These are phyloP conservation scores for Scheffersomyces coipomensis DNA, from an alignment of 805 yeast genomes.

Conservation along the genomic window DNA sequence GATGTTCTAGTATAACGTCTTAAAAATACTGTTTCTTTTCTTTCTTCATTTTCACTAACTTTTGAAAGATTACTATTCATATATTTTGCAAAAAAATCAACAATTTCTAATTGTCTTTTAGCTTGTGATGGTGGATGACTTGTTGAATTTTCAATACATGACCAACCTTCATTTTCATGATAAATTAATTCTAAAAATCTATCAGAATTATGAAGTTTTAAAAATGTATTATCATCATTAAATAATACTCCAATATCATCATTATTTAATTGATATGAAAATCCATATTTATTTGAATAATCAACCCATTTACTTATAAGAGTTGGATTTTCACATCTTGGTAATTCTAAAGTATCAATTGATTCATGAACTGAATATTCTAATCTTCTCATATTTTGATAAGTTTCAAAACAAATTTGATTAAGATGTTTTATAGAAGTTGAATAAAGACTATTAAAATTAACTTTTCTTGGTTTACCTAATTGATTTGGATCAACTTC, in stretches of 20 bases:
- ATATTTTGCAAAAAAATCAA: constrained; percentile 84
- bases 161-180: constrained; percentile 46
- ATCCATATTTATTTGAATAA: constrained; percentile 92
- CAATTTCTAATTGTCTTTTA: constrained; percentile 75
- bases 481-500: constrained; percentile 50
- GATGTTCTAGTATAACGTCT: constrained; percentile 80
- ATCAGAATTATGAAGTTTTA: constrained; percentile 63
- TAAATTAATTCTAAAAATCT: constrained; percentile 61
- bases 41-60: constrained; percentile 63
- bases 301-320: constrained; percentile 97
- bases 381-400: constrained; percentile 40
- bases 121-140: constrained; percentile 47
- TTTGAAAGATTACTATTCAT: constrained; percentile 89
- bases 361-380: constrained; percentile 35
- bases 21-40: constrained; percentile 69
- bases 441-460: constrained; percentile 37
- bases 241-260: constrained; percentile 90
- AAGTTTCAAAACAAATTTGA: constrained; percentile 34
- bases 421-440: constrained; percentile 39
- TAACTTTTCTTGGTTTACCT: constrained; percentile 35
- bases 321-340: constrained; percentile 55
- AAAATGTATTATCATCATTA: constrained; percentile 79
- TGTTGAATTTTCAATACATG: constrained; percentile 43
- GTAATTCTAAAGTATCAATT: constrained; percentile 35
- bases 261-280: constrained; percentile 87